Conservation (phyloP, 73 alveolate genomes). For the Paramecium sonneborni region DNA sequence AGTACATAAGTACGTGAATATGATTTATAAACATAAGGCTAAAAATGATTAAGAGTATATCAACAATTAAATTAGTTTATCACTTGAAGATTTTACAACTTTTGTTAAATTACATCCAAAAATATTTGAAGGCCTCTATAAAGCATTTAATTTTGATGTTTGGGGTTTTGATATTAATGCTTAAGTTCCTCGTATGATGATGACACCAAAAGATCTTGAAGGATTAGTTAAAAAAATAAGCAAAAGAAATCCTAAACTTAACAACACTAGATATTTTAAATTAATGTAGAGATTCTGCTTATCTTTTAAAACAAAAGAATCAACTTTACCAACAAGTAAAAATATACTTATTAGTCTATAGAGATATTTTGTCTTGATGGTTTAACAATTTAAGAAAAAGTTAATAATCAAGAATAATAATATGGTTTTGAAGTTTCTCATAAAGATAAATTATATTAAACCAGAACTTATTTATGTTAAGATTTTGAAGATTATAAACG, state of each 20-base stretch:
- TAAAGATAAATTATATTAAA: slow-evolving; percentile 26
- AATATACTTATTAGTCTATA: background rate
- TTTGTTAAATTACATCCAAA: slow-evolving; percentile 39
- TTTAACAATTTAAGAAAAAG: background rate
- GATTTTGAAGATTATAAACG: slow-evolving; percentile 10
- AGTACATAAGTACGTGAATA: slow-evolving; percentile 30
- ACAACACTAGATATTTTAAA: background rate
- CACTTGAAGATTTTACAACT: background rate
- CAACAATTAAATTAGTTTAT: background rate
- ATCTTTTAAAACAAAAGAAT: background rate
- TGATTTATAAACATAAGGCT: slow-evolving; percentile 21
- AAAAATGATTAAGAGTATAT: background rate
- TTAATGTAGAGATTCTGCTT: slow-evolving; percentile 24
- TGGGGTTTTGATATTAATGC: background rate
- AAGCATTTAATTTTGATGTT: slow-evolving; percentile 47
- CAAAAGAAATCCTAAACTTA: background rate
- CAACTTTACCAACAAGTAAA: background rate
- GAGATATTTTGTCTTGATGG: slow-evolving; percentile 49
- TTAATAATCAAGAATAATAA: background rate
- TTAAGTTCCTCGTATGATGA: background rate
- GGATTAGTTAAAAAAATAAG: slow-evolving; percentile 1
- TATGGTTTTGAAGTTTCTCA: slow-evolving; percentile 56
- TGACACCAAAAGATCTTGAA: background rate
- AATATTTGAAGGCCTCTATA: slow-evolving; percentile 27
- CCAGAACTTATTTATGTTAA: slow-evolving; percentile 15